Evolutionary conservation across 768 basidiomycete species (phyloP), one percentile per base, ranked within the genome.

Genomic region (Agrocybe praecox): DNA sequence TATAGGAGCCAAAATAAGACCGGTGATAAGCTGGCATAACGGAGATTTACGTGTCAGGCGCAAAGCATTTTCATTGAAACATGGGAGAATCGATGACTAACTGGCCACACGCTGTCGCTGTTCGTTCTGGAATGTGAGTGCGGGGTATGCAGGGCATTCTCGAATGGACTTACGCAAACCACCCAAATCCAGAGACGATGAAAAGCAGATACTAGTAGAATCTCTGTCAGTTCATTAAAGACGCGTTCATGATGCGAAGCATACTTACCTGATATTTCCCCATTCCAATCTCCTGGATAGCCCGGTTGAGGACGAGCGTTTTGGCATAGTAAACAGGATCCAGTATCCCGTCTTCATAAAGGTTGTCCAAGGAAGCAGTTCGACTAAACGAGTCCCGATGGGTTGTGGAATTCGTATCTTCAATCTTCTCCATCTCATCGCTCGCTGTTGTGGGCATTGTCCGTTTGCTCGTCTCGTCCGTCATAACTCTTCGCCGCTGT

Each of bases 91-190:
- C 12, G 32, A 18, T 22, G 19, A 59, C 84, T 57, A 62, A 89
- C 87, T 18, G 87, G 87, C 89, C 88, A 90, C 23, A 88, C 78
- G 61, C 85, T 89, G 63, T 89, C 88, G 17, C 88, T 86, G 64
- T 43, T 44, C 18, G 45, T 53, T 43, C 15, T 18, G n/a, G 46
- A 36, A 15, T 48, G 40, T 12, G 46, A 11, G 34, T 45, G 17
- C 15, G n/a, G n/a, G 46, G n/a, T 7, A 36, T 7, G n/a, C 6
- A 52, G 12, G 32, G 32, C 9, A 34, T 51, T 19, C 52, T 36
- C 8, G 26, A 46, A 6, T 24, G 12, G 17, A 76, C 86, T 69
- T 67, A 88, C 87, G 86, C 83, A 56, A 89, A 79, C 88, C 87
- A 90, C 50, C 89, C 89, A 70, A 90, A 89, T 1, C 87, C 89